These are phyloP conservation scores for Diatrype stigma DNA, from an alignment of 2,329 filamentous ascomycete genomes.

Conservation along the genomic window DNA sequence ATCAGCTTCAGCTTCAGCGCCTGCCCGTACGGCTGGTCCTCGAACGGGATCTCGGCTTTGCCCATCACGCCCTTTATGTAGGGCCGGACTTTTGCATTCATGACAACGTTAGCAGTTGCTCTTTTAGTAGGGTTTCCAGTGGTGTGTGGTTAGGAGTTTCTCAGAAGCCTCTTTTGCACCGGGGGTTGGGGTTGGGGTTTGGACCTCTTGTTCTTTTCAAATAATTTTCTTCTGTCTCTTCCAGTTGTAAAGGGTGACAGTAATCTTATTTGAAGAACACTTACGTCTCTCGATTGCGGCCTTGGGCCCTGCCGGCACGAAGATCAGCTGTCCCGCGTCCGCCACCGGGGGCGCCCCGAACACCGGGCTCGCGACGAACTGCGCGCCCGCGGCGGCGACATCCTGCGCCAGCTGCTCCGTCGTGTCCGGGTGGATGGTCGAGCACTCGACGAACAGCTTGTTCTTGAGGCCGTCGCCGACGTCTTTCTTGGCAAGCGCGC, in stretches of 20 bases:
- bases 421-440: constrained; percentile 81
- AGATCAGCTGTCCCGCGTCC: constrained; percentile 60
- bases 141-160: no score
- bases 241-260: no score
- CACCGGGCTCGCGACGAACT: constrained; percentile 71
- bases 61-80: constrained; percentile 66
- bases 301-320: constrained; percentile 59
- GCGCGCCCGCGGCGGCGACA: constrained; percentile 55
- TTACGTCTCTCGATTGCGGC: no score
- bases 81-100: no score
- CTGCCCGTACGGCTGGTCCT: constrained; percentile 34
- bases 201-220: no score
- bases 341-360: constrained; percentile 61
- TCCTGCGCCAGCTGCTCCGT: constrained; percentile 61
- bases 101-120: no score
- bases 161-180: no score
- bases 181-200: no score
- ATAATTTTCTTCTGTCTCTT: no score
- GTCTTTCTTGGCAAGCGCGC: constrained; percentile 49
- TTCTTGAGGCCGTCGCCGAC: constrained; percentile 50
- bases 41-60: constrained; percentile 48
- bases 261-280: no score
- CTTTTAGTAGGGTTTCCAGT: no score
- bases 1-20: constrained; percentile 74
- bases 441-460: constrained; percentile 84